Evolutionary conservation across 2,329 filamentous ascomycete species (phyloP).

Genomic region (Colletotrichum kahawae): DNA sequence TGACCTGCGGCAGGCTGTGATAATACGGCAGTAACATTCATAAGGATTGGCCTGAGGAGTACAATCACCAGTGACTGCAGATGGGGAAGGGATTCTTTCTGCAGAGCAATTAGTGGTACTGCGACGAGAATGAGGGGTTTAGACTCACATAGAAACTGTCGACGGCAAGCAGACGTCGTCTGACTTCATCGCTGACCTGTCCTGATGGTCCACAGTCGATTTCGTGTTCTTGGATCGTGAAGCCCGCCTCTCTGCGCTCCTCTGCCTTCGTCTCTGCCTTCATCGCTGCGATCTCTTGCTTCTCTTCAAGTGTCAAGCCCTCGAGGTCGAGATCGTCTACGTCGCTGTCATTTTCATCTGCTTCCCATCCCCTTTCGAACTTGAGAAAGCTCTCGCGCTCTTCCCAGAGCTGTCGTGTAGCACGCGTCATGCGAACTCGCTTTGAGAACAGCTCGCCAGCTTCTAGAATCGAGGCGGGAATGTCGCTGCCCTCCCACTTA

Average conservation of each 20-base stretch:
- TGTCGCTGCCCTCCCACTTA: slow-evolving; percentile 91
- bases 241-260: slow-evolving; percentile 26
- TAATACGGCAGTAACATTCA: slow-evolving; percentile 86
- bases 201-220: slow-evolving; percentile 56
- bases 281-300: slow-evolving; percentile 45
- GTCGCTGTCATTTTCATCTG: slow-evolving; percentile 50
- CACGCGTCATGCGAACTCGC: slow-evolving; percentile 88
- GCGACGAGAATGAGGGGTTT: not conserved
- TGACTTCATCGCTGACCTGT: slow-evolving; percentile 58
- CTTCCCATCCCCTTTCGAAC: slow-evolving; percentile 88
- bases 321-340: slow-evolving; percentile 53
- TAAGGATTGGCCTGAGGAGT: slow-evolving; percentile 83
- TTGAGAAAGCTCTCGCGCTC: slow-evolving; percentile 91
- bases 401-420: slow-evolving; percentile 93
- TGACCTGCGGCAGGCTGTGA: slow-evolving; percentile 58
- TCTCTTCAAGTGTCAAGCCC: slow-evolving; percentile 47
- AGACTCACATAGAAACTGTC: slow-evolving; percentile 83
- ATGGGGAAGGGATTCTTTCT: slow-evolving; percentile 80
- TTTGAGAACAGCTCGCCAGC: slow-evolving; percentile 91
- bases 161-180: slow-evolving; percentile 72
- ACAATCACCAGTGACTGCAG: slow-evolving; percentile 94
- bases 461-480: slow-evolving; percentile 93
- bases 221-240: slow-evolving; percentile 34
- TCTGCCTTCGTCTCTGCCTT: slow-evolving; percentile 42
- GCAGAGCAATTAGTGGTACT: slow-evolving; percentile 24